A percentile compares a stretch with the other conserved stretches of the same genome.
Evolutionary conservation across 352 stramenopile genomes (phyloP).

Genomic region (Phytophthora pistaciae): DNA sequence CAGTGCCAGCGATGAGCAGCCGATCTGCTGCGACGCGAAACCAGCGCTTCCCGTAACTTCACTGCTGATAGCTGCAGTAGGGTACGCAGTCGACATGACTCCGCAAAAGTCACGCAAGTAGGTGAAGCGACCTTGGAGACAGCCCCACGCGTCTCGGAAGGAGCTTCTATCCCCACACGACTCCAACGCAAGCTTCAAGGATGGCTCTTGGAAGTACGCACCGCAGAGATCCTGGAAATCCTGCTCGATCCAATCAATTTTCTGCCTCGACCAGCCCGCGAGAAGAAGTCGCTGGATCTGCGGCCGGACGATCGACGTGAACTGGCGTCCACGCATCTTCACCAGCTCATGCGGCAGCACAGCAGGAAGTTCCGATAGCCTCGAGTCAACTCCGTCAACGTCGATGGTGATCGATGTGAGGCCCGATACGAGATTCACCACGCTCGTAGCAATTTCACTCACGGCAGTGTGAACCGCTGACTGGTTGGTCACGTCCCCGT

Average conservation of each 20-base stretch:
- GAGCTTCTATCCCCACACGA: conserved; percentile 11
- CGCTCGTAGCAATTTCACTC: conserved; percentile 27
- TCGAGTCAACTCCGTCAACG: conserved; percentile 15
- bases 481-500: conserved; percentile 5
- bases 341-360: conserved; percentile 38
- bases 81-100: conserved; percentile 33
- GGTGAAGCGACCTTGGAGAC: conserved; percentile 29
- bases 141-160: conserved; percentile 28
- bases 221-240: conserved; percentile 38
- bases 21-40: background rate
- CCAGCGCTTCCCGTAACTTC: background rate
- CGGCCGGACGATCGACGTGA: conserved; percentile 15
- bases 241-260: conserved; percentile 46
- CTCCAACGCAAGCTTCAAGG: conserved; percentile 24
- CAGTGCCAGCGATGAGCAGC: conserved; percentile 6
- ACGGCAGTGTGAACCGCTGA: conserved; percentile 15
- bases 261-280: conserved; percentile 32
- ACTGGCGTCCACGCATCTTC: conserved; percentile 34
- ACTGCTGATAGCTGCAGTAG: conserved; percentile 1
- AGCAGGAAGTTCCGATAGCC: conserved; percentile 16
- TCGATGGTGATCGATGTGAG: conserved; percentile 26
- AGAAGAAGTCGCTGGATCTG: conserved; percentile 32
- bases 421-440: conserved; percentile 35
- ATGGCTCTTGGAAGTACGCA: conserved; percentile 26
- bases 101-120: conserved; percentile 35